Evolutionary conservation across 495 filamentous ascomycete genomes (phyloP), one percentile per base, ranked within the genome.

Genomic region (Penicillium cosmopolitanum): DNA sequence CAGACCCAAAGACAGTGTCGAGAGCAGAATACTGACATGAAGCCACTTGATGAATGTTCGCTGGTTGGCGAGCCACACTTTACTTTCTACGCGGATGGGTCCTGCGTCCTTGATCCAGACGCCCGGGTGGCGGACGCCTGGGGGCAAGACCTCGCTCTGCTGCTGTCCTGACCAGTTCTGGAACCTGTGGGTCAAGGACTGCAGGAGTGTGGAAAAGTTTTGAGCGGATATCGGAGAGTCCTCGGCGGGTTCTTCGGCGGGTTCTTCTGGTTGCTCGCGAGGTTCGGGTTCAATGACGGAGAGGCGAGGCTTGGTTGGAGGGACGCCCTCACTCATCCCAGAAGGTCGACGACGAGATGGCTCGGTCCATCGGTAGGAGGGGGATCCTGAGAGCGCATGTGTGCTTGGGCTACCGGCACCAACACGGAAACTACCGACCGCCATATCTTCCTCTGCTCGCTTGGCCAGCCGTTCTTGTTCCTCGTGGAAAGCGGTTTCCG

Each of bases 1-100:
- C 33, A 98, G 76, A 42, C 87, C 91, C 23, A 98, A 77, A 3
- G 91, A 90, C 31, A 98, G 73, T 23, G 85, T 86, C 10, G 92
- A 92, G 8, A 98, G 84, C 28, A 98, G 80, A 23, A 98, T 82
- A 53, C 85, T 88, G 62, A 98, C 89, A 68, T 98, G 93, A 73
- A 97, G 89, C 95, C 95, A 98, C 71, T 96, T 97, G 71, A 98
- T 85, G 66, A 96, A 98, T 0, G 95, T 98, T 47, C 95, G 86
- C 76, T 98, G 91, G 70, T 98, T 98, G 50, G 95, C 95, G 35
- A 98, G 89, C 93, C 95, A 98, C 6, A 98, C 94, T 74, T 98
- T 98, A 42, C 91, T 90, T 74, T 98, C 95, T 40, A 98, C 92
- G 53, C 90, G 85, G 35, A 98, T 81, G 1, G 92, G 91, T 0